Evolutionary conservation across 371 early-diverging fungal genomes (phyloP), one percentile per base, ranked within the genome.

Genomic region (Mortierella sp.): DNA sequence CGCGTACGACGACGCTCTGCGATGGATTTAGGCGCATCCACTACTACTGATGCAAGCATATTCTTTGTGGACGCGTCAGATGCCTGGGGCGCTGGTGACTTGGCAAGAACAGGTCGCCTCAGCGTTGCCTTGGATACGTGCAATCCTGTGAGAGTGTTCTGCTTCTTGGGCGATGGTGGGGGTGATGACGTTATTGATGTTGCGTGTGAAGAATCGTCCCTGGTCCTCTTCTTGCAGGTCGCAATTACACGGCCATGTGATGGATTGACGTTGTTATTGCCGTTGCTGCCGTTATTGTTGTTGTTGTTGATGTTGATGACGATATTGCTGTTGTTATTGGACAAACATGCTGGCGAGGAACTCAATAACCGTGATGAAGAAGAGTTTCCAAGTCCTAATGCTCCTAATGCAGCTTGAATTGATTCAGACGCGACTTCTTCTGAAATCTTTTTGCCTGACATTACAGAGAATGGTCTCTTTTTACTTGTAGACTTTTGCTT

Each of bases 381-480:
- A 45, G 40, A 19, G 28, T 62, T 53, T 24, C 21, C 63, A 36
- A 70, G 55, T 10, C 57, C 57, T 22, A 63, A 52, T 8, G 63
- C 58, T 19, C 63, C 63, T 21, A 70, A 33, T 10, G 63, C 70
- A 15, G 43, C 63, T 32, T 60, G 55, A 32, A 70, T 70, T 16
- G 70, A 63, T 32, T 70, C 70, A 28, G 63, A 22, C n/a, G 47
- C 24, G 13, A 24, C 7, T 2, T 67, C 67, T 36, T 67, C 61
- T 28, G 52, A 28, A 28, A 61, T 58, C 19, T 32, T 32, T 33
- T 65, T 75, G 59, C 61, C 50, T 32, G 40, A 45, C 60, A 65
- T 67, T 6, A 58, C 63, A 21, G 81, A 63, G 3, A 77, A 75
- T 1, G 70, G 36, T 28, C 71, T 45, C 32, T 75, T 76, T 58